phyloP scores from a whole-genome alignment of 306 rosid genomes.

The Neltuma alba region DNA sequence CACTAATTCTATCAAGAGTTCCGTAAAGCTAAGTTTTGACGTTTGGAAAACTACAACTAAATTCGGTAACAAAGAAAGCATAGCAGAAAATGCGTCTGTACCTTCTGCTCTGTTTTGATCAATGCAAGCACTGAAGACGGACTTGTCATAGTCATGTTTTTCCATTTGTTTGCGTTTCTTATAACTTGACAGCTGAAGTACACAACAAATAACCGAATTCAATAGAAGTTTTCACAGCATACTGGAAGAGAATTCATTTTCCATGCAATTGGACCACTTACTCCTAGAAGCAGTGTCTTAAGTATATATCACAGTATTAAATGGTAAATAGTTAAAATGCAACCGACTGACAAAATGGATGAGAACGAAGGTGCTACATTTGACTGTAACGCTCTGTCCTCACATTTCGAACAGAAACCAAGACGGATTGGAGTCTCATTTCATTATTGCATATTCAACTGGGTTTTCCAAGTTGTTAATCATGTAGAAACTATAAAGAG shows the following conservation, averaged over 20 bases:
- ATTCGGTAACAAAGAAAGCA: background rate
- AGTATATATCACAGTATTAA: background rate
- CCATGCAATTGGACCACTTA: background rate
- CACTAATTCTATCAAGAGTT: too few species aligned
- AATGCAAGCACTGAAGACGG: constrained; percentile 71
- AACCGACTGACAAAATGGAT: too few species aligned
- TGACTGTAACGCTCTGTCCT: constrained; percentile 9
- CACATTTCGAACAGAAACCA: constrained; percentile 2
- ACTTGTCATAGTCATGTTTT: constrained; percentile 57
- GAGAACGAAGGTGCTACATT: background rate
- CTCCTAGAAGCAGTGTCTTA: background rate
- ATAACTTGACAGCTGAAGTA: constrained; percentile 64
- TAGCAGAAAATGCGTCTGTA: constrained; percentile 27
- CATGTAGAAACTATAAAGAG: background rate
- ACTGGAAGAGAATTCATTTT: background rate
- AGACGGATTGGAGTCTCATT: background rate
- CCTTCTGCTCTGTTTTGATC: constrained; percentile 61
- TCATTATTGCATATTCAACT: background rate
- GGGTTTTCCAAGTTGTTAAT: background rate
- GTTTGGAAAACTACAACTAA: background rate
- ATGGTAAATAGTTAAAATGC: background rate
- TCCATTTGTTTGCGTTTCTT: constrained; percentile 60
- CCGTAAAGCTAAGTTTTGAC: background rate
- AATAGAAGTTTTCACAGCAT: background rate
- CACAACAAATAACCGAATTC: constrained; percentile 28